Evolutionary conservation across 148 eudicot genomes (phyloP), one percentile per base, ranked within the genome.

Genomic region (Fallopia convolvulus): DNA sequence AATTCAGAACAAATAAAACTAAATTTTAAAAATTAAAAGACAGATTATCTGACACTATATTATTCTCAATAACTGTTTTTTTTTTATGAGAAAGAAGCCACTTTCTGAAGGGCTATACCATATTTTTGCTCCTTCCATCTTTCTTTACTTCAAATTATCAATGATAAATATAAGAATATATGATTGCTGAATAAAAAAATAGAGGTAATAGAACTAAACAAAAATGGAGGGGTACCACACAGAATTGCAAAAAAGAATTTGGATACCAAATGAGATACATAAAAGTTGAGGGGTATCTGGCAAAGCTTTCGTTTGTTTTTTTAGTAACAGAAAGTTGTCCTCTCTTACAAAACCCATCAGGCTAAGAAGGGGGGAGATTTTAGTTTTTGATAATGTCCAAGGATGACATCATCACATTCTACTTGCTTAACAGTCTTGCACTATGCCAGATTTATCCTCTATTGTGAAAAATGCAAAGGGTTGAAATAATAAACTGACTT

Each of bases 401-500:
- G n/a, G 20, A 53, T 53, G 58, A 15, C 20, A 53, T 53, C 20
- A 5, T 53, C 18, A 17, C 6, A 14, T 18, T 17, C 15, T 5
- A 55, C 61, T 55, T n/a, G 8, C 74, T 39, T 70, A 61, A 70
- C 18, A 10, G 42, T 15, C 17, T 42, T 20, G 13, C 47, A 47
- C 36, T 30, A 15, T 39, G 40, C 50, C 21, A 63, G 15, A 63
- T 76, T 17, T 42, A 17, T 42, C 6, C 52, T 73, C 46, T 49
- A 40, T 49, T 40, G 63, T 56, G 63, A 3, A 56, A 6, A 56
- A 20, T 56, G 63, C 26, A 56, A 56, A 21, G 63, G 26, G 6
- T 6, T 56, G 63, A 33, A 70, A 70, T n/a, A 70, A 70, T 63
- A 75, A 74, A 68, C 36, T 23, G 78, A 87, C 97, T 90, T 87